These are phyloP conservation scores for Acarospora socialis DNA, from an alignment of 2,329 filamentous ascomycete species.

Conservation along the genomic window DNA sequence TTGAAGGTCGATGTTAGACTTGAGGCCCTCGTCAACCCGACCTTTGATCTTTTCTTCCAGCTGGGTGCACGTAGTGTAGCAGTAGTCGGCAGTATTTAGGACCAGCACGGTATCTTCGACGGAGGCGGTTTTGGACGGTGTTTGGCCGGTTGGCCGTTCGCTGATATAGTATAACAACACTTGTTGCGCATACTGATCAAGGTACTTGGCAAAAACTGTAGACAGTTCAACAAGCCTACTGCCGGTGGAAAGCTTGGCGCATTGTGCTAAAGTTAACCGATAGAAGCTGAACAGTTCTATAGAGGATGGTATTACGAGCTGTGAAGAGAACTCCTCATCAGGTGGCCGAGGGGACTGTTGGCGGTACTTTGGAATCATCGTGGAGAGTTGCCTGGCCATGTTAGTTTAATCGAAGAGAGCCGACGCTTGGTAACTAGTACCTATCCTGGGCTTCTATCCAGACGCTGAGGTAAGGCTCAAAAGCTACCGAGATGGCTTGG, in stretches of 20 bases:
- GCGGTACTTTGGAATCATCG: constrained; percentile 77
- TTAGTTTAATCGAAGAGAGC: constrained; percentile 11
- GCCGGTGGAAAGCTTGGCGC: constrained; percentile 89
- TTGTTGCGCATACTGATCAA: constrained; percentile 91
- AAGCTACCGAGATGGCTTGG: constrained; percentile 86
- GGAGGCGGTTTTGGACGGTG: constrained; percentile 35
- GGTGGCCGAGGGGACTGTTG: constrained; percentile 62
- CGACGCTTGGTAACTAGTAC: constrained; percentile 15
- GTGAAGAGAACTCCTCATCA: constrained; percentile 84
- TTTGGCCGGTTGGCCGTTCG: constrained; percentile 41
- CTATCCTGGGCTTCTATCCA: constrained; percentile 97
- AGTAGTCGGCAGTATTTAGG: constrained; percentile 94
- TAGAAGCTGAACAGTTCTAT: constrained; percentile 98
- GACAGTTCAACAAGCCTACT: constrained; percentile 72
- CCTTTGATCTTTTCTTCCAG: constrained; percentile 90
- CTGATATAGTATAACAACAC: constrained; percentile 63
- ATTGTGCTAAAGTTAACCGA: constrained; percentile 81
- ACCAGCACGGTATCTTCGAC: constrained; percentile 72
- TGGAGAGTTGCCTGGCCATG: constrained; percentile 48
- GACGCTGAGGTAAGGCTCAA: constrained; percentile 89
- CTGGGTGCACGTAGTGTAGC: constrained; percentile 83
- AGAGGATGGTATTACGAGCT: constrained; percentile 81
- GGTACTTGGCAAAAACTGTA: constrained; percentile 74
- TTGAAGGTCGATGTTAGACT: constrained; percentile 67
- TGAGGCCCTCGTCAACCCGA: constrained; percentile 68